A percentile compares a stretch with the other conserved stretches of the same genome.
These are phyloP conservation scores for Globisporangium abappressorium DNA, from an alignment of 352 stramenopile species.

Conservation along the genomic window DNA sequence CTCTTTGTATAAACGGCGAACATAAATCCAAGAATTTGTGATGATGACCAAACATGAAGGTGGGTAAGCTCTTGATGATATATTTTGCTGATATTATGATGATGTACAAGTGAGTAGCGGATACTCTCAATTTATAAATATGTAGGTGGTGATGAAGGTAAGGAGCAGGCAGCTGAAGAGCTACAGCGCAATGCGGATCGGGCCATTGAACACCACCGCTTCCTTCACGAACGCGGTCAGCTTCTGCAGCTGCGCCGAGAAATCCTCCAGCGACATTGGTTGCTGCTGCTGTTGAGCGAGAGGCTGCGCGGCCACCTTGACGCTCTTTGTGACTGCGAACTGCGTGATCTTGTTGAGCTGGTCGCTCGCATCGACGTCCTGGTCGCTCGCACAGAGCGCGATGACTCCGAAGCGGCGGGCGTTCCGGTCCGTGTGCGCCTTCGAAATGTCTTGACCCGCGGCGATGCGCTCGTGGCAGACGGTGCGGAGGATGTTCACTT, in stretches of 20 bases:
- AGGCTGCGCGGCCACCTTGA: conserved; percentile 20
- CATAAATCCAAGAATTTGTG: not conserved
- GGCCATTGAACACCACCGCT: conserved; percentile 19
- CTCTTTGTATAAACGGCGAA: conserved; percentile 1
- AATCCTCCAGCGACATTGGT: conserved; percentile 25
- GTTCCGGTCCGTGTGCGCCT: conserved; percentile 21
- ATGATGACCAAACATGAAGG: not conserved
- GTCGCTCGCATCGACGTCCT: conserved; percentile 27
- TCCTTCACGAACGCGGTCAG: conserved; percentile 29
- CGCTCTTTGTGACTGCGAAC: conserved; percentile 38
- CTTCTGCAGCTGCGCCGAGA: conserved; percentile 32
- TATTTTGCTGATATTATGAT: not conserved
- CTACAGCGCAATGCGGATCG: conserved; percentile 21
- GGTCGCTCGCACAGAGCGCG: conserved; percentile 30
- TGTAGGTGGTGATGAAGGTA: not conserved
- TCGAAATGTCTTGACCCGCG: conserved; percentile 15
- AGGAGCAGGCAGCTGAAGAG: not conserved
- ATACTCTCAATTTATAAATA: conserved; percentile 5
- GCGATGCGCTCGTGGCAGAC: conserved; percentile 36
- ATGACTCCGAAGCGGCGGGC: conserved; percentile 25
- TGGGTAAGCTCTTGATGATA: not conserved
- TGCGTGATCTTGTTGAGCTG: conserved; percentile 30
- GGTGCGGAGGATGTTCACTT: conserved; percentile 43
- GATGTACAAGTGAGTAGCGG: not conserved
- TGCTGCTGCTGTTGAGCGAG: not conserved